Base-by-base conservation (phyloP, 1,284 basidiomycete genomes). In the Leccinum subfulvum region DNA sequence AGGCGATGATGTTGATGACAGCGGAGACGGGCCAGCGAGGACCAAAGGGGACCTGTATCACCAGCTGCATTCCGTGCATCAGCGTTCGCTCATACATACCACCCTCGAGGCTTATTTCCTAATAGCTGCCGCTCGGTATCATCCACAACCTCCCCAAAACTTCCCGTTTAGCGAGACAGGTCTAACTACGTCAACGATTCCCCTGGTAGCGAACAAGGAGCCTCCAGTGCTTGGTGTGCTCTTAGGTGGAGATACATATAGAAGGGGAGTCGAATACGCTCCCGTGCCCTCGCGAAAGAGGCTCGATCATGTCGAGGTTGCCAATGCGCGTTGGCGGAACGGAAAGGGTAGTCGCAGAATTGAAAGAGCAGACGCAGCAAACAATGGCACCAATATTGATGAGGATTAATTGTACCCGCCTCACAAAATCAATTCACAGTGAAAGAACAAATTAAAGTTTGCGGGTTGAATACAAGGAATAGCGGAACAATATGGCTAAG, bases 251-350 rank as follows among this genome's bases (percentile, higher is more conserved):
- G 92, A 91, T 1, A 83, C 82, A 56, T 82, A 82, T 60, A 83
- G 84, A 64, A 81, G 87, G 23, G 81, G 79, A 7, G 77, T 78
- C 11, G 87, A 83, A 66, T 95, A 95, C 67, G 78, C 84, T 10
- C 86, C 87, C 6, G 67, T 97, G 41, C 69, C 94, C 56, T 69
- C 80, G 62, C 81, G 94, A 61, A 84, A 86, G 59, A 80, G 91
- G 61, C 78, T 89, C 35, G 90, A 91, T 63, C 81, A 82, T n/a
- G 87, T 91, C 0, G 90, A 92, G 47, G 82, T 84, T 16, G 82
- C 86, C 14, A 96, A 97, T 73, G 85, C 85, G 69, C 83, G 89
- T 61, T 97, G 92, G 90, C 82, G 86, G 64, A 74, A 82, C 23
- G 87, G 89, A 9, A 88, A 86, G 68, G 89, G 85, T 39, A 75